Conservation (phyloP, 176 grass and related monocot species). For the Melocanna baccifera region DNA sequence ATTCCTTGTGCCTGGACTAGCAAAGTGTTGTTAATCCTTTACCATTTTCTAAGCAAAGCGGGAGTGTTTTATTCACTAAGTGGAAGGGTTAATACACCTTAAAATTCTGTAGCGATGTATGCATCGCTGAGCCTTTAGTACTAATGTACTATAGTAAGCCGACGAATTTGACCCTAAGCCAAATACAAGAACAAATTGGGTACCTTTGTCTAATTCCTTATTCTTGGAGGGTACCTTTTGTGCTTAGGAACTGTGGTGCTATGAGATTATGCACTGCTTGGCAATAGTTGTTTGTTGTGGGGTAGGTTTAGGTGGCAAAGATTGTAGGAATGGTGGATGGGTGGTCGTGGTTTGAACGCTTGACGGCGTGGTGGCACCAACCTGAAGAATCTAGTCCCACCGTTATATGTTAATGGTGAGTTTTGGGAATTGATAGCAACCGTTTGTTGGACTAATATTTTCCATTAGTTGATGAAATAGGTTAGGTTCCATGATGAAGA, state of each 20-base stretch:
- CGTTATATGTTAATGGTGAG: no score
- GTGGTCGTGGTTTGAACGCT: not conserved
- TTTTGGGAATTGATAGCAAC: no score
- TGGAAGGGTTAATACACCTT: not conserved
- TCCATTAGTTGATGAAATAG: no score
- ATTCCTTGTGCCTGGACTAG: not conserved
- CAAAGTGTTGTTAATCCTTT: not conserved
- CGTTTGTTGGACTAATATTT: no score
- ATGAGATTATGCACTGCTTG: not conserved
- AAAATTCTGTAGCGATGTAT: no score
- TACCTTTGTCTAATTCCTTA: not conserved
- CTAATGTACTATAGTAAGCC: no score
- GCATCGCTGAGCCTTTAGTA: no score
- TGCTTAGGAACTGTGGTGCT: not conserved
- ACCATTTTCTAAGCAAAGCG: not conserved
- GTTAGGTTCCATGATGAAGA: no score
- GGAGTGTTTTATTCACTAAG: not conserved
- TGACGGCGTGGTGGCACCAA: not conserved
- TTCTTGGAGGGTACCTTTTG: not conserved
- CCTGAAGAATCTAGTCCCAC: no score
- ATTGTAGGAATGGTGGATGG: not conserved
- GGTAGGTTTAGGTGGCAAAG: not conserved
- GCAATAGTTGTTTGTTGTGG: not conserved
- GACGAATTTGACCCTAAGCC: not conserved
- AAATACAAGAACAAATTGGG: not conserved